phyloP scores from a whole-genome alignment of 2,329 filamentous ascomycete species.

The Chrysoporthe puriensis region DNA sequence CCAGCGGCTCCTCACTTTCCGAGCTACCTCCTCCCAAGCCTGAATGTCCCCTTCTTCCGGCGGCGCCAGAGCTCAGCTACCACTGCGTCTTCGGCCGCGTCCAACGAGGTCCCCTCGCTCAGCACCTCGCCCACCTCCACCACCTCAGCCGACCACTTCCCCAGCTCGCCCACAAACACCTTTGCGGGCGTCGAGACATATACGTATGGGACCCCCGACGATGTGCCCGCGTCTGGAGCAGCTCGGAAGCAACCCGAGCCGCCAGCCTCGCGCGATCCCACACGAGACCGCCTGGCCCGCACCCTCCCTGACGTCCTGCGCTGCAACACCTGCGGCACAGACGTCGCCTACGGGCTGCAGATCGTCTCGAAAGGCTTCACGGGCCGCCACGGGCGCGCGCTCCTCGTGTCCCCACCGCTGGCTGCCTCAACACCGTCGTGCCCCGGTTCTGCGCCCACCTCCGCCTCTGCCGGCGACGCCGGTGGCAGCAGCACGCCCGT shows the following conservation, averaged over 20 bases:
- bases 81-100: constrained; percentile 35
- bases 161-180: constrained; percentile 36
- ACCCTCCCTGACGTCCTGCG: constrained; percentile 59
- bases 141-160: constrained; percentile 28
- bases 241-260: constrained; percentile 1
- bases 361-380: constrained; percentile 70
- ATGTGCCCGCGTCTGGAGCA: constrained; percentile 33
- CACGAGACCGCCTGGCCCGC: constrained; percentile 43
- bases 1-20: constrained; percentile 43
- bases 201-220: constrained; percentile 28
- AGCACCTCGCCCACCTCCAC: constrained; percentile 33
- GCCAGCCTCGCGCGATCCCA: constrained; percentile 26
- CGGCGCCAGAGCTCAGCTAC: constrained; percentile 39
- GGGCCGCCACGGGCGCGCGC: constrained; percentile 66
- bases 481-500: constrained; percentile 24
- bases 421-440: constrained; percentile 23
- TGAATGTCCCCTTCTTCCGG: constrained; percentile 52
- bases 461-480: constrained; percentile 28
- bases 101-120: constrained; percentile 32
- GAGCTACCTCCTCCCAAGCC: constrained; percentile 55
- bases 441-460: constrained; percentile 33
- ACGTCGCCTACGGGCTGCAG: constrained; percentile 64
- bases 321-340: constrained; percentile 61
- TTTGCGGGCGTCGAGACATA: constrained; percentile 29
- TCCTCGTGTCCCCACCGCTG: constrained; percentile 53